These are phyloP conservation scores for Seiridium unicorne DNA, from an alignment of 2,329 filamentous ascomycete genomes.

Conservation along the genomic window DNA sequence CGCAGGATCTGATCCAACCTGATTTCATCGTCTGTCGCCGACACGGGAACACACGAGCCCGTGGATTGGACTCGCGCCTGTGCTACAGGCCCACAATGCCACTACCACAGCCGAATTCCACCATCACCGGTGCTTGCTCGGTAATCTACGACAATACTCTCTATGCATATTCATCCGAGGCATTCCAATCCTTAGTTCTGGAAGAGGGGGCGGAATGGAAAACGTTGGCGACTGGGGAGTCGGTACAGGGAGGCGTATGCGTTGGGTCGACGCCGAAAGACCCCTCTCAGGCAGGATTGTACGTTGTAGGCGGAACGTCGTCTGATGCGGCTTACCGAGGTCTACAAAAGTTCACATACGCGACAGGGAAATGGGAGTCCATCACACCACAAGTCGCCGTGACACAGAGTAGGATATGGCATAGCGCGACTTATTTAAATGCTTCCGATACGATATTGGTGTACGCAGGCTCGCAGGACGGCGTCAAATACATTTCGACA, in stretches of 20 bases:
- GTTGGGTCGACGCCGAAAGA: conserved; percentile 67
- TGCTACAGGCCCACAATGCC: conserved; percentile 53
- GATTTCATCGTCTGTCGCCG: not conserved
- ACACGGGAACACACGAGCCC: not conserved
- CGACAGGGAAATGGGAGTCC: conserved; percentile 51
- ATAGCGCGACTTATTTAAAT: conserved; percentile 74
- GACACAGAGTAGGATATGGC: conserved; percentile 68
- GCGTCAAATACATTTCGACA: conserved; percentile 56
- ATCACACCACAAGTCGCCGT: conserved; percentile 44
- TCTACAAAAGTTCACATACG: conserved; percentile 65
- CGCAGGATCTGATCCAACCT: not conserved
- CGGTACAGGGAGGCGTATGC: conserved; percentile 75
- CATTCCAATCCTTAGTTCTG: conserved; percentile 73
- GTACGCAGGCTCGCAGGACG: conserved; percentile 73
- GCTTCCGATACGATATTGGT: conserved; percentile 71
- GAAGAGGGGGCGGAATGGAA: conserved; percentile 71
- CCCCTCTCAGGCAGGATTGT: conserved; percentile 62
- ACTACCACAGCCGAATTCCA: conserved; percentile 66
- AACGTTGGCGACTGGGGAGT: conserved; percentile 60
- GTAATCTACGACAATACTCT: conserved; percentile 78
- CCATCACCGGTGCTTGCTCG: conserved; percentile 77
- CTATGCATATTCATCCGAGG: conserved; percentile 75
- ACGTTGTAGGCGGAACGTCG: conserved; percentile 74
- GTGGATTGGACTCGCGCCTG: conserved; percentile 7
- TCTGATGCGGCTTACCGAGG: conserved; percentile 62